A percentile compares a stretch with the other conserved stretches of the same genome.
phyloP scores from a whole-genome alignment of 1,139 yeast genomes.

The Yamadazyma atlantica region DNA sequence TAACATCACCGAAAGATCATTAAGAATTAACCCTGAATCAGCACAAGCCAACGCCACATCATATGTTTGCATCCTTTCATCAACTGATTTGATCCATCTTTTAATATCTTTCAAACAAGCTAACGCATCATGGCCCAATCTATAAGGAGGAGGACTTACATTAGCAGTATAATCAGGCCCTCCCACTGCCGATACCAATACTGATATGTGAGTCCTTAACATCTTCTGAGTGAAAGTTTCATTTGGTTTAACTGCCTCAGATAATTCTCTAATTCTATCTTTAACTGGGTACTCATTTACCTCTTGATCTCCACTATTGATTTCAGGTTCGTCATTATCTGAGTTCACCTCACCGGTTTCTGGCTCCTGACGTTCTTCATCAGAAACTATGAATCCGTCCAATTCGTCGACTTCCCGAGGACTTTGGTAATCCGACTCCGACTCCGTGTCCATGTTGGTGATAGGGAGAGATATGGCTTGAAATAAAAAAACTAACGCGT shows the following conservation, averaged over 20 bases:
- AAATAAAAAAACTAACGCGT: too few relatives aligned
- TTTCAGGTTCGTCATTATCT: too few relatives aligned
- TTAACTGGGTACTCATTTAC: constrained; percentile 5
- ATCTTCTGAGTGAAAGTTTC: constrained; percentile 44
- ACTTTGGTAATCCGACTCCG: constrained; percentile 9
- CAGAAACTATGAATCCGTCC: constrained; percentile 12
- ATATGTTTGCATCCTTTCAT: constrained; percentile 64
- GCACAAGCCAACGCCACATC: constrained; percentile 90
- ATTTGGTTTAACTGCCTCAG: constrained; percentile 31
- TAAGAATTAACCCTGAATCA: constrained; percentile 69
- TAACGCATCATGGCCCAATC: constrained; percentile 86
- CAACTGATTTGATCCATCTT: constrained; percentile 83
- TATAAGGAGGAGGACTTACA: constrained; percentile 52
- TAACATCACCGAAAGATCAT: constrained; percentile 74
- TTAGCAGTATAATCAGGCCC: constrained; percentile 65
- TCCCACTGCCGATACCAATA: constrained; percentile 77
- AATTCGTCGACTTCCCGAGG: constrained; percentile 9
- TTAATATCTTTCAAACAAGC: constrained; percentile 87
- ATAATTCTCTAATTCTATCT: constrained; percentile 31
- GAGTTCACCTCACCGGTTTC: too few relatives aligned
- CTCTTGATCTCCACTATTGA: constrained; percentile 4
- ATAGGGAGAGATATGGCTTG: not conserved
- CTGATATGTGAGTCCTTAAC: constrained; percentile 66
- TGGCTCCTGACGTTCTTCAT: constrained; percentile 16
- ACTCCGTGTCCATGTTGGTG: not conserved